Base-by-base conservation (phyloP, 495 filamentous ascomycete genomes). In the Neurospora hispaniola region DNA sequence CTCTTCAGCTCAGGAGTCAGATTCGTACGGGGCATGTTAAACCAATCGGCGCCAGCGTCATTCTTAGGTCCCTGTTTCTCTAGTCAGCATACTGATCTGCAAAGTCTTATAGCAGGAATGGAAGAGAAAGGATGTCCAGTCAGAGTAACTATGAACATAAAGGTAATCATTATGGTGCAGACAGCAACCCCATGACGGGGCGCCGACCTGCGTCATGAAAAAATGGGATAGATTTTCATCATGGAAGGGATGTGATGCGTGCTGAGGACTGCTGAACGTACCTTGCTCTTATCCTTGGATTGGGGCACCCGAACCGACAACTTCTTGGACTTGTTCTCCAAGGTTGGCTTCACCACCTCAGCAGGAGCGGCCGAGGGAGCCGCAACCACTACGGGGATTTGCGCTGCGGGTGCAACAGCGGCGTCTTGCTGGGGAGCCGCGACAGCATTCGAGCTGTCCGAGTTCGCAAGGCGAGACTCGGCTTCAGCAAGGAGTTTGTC, bases 61-160 rank as follows among this genome's bases (percentile, higher is more conserved):
- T 82, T 79, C 76, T 85, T 84, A 68, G 80, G 77, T 73, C 74
- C 79, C 83, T 87, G 71, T 10, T 43, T 68, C 54, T 66, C 14
- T 1, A 59, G 76, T 81, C 71, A 81, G 80, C 75, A 40, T 23
- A 16, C 68, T 59, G 69, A 39, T 44, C 27, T 1, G 18, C 40
- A 18, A 73, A 12, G 69, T 75, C 72, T 70, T 46, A 73, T 46
- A 42, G 70, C 18, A 62, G 70, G 31, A 71, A 72, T 54, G 12
- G 41, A n/a, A 41, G 16, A 66, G 44, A 74, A n/a, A 42, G 31
- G 1, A 59, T 69, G 66, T 69, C 35, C 85, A 85, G 84, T 98
- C 95, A 97, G 94, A 94, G 96, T 99, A 99, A 99, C 96, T 99
- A 97, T 98, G 93, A 94, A 88, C 85, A 84, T 82, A 86, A 82